phyloP scores from a whole-genome alignment of 2,329 filamentous ascomycete genomes.

The Triangularia verruculosa region DNA sequence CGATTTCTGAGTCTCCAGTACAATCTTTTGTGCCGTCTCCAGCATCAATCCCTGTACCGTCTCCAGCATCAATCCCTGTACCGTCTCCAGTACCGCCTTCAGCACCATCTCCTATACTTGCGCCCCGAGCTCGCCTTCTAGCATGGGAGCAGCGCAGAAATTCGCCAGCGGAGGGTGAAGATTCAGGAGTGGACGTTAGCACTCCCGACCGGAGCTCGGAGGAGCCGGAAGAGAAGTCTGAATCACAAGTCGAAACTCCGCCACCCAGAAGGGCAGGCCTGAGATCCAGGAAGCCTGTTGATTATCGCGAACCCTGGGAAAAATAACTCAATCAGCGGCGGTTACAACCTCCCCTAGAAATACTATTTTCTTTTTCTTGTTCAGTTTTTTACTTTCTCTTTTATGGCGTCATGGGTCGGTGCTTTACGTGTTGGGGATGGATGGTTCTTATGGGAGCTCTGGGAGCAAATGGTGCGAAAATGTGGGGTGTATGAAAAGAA shows the following conservation, averaged over 20 bases:
- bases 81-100: no score
- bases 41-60: no score
- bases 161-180: neutral
- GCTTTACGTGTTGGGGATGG: constrained; percentile 5
- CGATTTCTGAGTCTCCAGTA: no score
- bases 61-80: no score
- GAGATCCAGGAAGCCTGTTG: neutral
- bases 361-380: constrained; percentile 1
- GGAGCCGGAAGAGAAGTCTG: neutral
- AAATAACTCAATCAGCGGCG: neutral
- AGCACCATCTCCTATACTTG: no score
- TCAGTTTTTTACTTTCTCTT: constrained; percentile 8
- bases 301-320: neutral
- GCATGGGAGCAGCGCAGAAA: neutral
- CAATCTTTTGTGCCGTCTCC: no score
- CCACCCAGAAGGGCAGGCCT: neutral
- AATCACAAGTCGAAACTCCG: neutral
- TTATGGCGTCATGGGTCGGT: constrained; percentile 19
- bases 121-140: no score
- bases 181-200: neutral
- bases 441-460: constrained; percentile 8
- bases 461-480: neutral
- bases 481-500: constrained; percentile 11
- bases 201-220: neutral
- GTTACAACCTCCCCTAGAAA: neutral